Percentiles rank a stretch among this genome's conserved stretches.
Evolutionary conservation across 2,329 filamentous ascomycete species (phyloP).

Genomic region (Xylaria sp.): DNA sequence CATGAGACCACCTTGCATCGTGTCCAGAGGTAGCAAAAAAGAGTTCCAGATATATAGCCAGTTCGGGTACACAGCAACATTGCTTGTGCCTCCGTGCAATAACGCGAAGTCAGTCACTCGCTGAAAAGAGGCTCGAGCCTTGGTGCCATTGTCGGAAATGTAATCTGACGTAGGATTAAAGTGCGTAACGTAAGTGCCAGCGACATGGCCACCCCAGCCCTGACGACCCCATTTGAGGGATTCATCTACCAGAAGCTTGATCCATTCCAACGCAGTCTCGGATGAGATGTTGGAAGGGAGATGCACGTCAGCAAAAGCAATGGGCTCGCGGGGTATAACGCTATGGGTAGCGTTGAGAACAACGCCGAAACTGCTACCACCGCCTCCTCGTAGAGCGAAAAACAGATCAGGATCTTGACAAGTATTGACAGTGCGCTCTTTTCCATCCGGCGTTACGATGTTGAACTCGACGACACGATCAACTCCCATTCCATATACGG

Average conservation of each 20-base stretch:
- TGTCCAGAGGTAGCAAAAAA: conserved; percentile 32
- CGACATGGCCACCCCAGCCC: conserved; percentile 41
- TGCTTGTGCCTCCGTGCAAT: conserved; percentile 36
- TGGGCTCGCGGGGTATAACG: conserved; percentile 37
- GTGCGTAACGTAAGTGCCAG: conserved; percentile 38
- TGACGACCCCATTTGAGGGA: conserved; percentile 38
- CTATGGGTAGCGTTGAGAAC: conserved; percentile 49
- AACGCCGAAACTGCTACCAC: conserved; percentile 63
- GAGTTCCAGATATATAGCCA: conserved; percentile 38
- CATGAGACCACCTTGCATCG: conserved; percentile 32
- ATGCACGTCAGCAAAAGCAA: conserved; percentile 39
- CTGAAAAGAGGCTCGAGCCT: conserved; percentile 32
- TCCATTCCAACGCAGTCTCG: conserved; percentile 36
- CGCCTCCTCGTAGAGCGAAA: conserved; percentile 41
- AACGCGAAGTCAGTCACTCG: conserved; percentile 38
- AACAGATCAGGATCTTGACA: conserved; percentile 56
- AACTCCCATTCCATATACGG: conserved; percentile 58
- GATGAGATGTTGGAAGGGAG: conserved; percentile 38
- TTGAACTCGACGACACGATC: conserved; percentile 60
- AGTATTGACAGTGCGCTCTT: conserved; percentile 55
- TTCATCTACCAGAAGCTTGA: conserved; percentile 37
- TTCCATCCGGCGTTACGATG: conserved; percentile 57
- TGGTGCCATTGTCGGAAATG: conserved; percentile 35
- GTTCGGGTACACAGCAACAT: conserved; percentile 34
- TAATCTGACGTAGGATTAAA: conserved; percentile 38